Evolutionary conservation across 768 basidiomycete genomes (phyloP), one percentile per base, ranked within the genome.

Genomic region (Chiua virens): DNA sequence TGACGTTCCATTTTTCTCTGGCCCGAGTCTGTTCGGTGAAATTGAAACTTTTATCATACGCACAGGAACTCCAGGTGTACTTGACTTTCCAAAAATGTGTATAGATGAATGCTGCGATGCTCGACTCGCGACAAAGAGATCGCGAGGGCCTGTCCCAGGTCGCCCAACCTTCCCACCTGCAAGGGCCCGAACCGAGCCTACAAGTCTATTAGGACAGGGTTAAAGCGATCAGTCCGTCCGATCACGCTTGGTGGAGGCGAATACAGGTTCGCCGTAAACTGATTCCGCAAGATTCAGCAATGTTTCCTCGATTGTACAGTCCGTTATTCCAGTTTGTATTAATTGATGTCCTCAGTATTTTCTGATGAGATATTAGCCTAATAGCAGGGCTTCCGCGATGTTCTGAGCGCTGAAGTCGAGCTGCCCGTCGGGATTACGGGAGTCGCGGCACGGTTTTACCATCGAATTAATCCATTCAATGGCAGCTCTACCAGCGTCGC

Each of bases 61-160:
- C n/a, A 48, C 62, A 86, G 86, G 87, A 89, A 65, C 73, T 89
- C 0, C 70, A 81, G 61, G 67, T 68, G 5, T 87, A 89, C 59
- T 18, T 78, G 34, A 65, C 59, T 18, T 77, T 84, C 15, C 81
- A 78, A 62, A 70, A 71, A 52, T 79, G 78, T n/a, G 72, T 87
- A 0, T 70, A 67, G 48, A 66, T 66, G 49, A 85, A 85, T 34
- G 82, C 72, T 35, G 77, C 77, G 0, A 51, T 78, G 27, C 77
- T 87, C 8, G 79, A 81, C 79, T 8, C 74, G 75, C n/a, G 82
- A 84, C 49, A 67, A 58, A 27, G 76, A 41, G 82, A 83, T 59
- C 70, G 68, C 2, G 71, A 53, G 45, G 49, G 37, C 21, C 7
- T 58, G 13, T 47, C 47, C n/a, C 55, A 50, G 32, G 13, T n/a